These are phyloP conservation scores for Neurospora sp. DNA, from an alignment of 495 filamentous ascomycete species.

Conservation along the genomic window DNA sequence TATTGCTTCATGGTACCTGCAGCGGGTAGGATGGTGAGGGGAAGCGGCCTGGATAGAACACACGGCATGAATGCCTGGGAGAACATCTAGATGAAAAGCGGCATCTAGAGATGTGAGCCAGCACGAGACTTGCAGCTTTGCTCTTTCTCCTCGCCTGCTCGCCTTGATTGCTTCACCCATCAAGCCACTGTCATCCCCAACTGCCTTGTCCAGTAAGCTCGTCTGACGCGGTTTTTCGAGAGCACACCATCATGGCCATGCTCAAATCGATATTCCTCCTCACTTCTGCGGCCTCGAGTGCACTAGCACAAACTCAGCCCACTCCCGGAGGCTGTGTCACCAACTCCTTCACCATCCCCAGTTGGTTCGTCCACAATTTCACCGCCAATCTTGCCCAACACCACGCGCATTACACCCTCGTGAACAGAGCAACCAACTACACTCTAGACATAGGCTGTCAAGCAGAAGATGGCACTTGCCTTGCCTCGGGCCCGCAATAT, in stretches of 20 bases:
- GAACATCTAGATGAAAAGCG: background rate
- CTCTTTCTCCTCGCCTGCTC: background rate
- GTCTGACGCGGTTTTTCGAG: background rate
- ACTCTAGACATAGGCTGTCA: constrained; percentile 6
- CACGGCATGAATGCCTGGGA: background rate
- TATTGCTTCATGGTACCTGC: background rate
- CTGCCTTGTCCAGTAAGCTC: background rate
- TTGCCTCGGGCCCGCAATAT: background rate
- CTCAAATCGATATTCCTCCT: background rate
- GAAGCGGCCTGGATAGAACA: background rate
- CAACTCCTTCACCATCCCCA: constrained; percentile 15
- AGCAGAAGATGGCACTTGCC: constrained; percentile 1
- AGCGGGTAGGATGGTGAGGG: background rate
- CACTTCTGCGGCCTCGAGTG: background rate
- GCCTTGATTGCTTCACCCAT: background rate
- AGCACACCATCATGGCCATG: background rate
- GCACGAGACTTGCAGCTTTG: background rate
- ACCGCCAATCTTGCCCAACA: background rate
- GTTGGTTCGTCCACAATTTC: constrained; percentile 14
- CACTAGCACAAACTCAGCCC: background rate
- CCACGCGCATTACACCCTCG: constrained; percentile 11
- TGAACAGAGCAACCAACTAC: constrained; percentile 21
- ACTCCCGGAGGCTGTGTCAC: constrained; percentile 7
- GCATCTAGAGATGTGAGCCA: background rate
- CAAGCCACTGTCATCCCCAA: background rate